Evolutionary conservation across 2,329 filamentous ascomycete genomes (phyloP).

Genomic region (Tolypocladium paradoxum): DNA sequence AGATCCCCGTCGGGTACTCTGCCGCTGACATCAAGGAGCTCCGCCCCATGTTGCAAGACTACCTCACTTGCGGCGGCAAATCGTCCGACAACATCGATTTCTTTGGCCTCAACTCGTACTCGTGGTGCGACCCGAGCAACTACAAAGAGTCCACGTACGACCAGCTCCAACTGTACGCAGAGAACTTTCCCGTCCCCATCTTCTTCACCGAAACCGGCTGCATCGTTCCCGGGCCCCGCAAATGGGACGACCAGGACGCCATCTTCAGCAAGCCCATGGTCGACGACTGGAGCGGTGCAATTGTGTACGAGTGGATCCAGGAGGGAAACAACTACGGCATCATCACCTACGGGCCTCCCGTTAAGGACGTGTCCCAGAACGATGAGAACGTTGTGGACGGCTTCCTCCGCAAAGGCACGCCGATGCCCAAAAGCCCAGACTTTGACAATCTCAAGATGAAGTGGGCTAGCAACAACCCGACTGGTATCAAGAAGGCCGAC

Average conservation of each 20-base stretch:
- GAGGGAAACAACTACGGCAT: conserved; percentile 77
- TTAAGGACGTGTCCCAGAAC: conserved; percentile 36
- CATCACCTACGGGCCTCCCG: conserved; percentile 59
- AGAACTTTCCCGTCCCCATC: conserved; percentile 68
- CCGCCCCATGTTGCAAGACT: conserved; percentile 53
- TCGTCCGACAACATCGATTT: conserved; percentile 64
- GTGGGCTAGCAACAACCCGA: conserved; percentile 63
- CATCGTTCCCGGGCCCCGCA: conserved; percentile 51
- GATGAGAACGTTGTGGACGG: conserved; percentile 52
- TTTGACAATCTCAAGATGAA: conserved; percentile 66
- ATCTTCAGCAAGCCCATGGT: conserved; percentile 69
- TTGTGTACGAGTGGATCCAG: conserved; percentile 85
- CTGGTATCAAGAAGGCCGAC: conserved; percentile 52
- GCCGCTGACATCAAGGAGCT: conserved; percentile 70
- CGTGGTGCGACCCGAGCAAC: conserved; percentile 56
- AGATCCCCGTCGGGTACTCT: conserved; percentile 78
- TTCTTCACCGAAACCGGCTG: conserved; percentile 88
- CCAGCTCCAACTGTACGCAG: conserved; percentile 54
- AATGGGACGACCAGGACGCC: conserved; percentile 61
- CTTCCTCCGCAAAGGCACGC: conserved; percentile 60
- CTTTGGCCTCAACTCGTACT: conserved; percentile 77
- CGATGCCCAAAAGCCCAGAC: conserved; percentile 63
- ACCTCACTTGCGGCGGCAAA: conserved; percentile 69
- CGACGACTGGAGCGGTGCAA: conserved; percentile 60
- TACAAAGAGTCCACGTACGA: conserved; percentile 60